Percentiles rank a stretch among this genome's conserved stretches.
Conservation (phyloP, 768 basidiomycete genomes). For the Pulveroboletus ravenelii region DNA sequence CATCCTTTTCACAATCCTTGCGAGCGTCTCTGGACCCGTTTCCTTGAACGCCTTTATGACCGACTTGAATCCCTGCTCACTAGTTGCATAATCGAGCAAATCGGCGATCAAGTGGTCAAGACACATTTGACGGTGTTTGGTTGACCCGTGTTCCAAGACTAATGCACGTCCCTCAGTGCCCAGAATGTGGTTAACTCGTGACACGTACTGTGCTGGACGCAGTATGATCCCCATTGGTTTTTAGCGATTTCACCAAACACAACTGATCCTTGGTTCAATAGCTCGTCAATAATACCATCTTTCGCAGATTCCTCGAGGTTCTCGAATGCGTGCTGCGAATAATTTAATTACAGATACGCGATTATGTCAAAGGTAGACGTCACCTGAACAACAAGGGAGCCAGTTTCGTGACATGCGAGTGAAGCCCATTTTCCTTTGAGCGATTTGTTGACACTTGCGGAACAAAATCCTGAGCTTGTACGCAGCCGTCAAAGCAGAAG, state of each 20-base stretch:
- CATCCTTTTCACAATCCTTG: slow-evolving; percentile 73
- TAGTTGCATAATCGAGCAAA: slow-evolving; percentile 74
- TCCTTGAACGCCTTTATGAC: slow-evolving; percentile 85
- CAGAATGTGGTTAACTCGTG: not conserved
- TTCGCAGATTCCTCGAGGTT: slow-evolving; percentile 81
- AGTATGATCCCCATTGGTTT: slow-evolving; percentile 88
- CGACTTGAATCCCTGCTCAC: slow-evolving; percentile 84
- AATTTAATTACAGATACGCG: slow-evolving; percentile 8
- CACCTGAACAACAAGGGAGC: slow-evolving; percentile 84
- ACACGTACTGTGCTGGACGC: slow-evolving; percentile 74
- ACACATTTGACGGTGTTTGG: slow-evolving; percentile 68
- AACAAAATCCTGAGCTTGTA: slow-evolving; percentile 1
- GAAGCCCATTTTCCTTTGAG: slow-evolving; percentile 87
- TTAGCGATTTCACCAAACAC: slow-evolving; percentile 76
- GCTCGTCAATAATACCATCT: slow-evolving; percentile 78
- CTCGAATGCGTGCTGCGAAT: slow-evolving; percentile 70
- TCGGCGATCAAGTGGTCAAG: slow-evolving; percentile 73
- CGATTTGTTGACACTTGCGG: slow-evolving; percentile 73
- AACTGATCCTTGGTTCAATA: slow-evolving; percentile 65
- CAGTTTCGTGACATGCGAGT: slow-evolving; percentile 86
- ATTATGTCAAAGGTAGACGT: slow-evolving; percentile 1
- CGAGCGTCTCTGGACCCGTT: slow-evolving; percentile 70
- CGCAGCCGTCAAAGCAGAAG: not conserved
- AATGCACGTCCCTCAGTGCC: slow-evolving; percentile 1
- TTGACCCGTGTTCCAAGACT: slow-evolving; percentile 85